phyloP scores from a whole-genome alignment of 805 yeast species.

The Cyberlindnera subsufficiens region DNA sequence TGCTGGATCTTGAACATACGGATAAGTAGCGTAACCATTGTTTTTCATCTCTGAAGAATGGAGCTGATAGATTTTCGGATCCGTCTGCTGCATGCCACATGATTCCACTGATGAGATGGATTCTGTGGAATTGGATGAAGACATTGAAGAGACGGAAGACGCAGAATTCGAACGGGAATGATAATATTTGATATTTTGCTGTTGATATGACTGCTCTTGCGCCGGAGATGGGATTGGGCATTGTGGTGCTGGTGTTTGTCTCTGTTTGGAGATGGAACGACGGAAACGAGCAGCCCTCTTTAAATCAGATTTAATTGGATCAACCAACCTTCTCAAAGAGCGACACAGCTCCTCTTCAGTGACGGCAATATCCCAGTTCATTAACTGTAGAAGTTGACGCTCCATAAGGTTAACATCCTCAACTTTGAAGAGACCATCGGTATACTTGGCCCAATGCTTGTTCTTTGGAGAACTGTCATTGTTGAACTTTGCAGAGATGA shows the following conservation, averaged over 20 bases:
- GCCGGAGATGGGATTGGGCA: slow-evolving; percentile 9
- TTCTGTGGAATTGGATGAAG: slow-evolving; percentile 3
- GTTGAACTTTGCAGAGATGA: slow-evolving; percentile 66
- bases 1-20: background rate
- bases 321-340: slow-evolving; percentile 66
- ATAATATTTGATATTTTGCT: background rate
- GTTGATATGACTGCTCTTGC: background rate
- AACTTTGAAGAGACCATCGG: slow-evolving; percentile 63
- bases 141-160: slow-evolving; percentile 8
- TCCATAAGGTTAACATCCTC: slow-evolving; percentile 79
- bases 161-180: slow-evolving; percentile 5
- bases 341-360: slow-evolving; percentile 59
- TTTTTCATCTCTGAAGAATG: background rate
- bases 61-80: background rate
- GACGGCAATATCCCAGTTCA: slow-evolving; percentile 70
- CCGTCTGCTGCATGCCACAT: background rate
- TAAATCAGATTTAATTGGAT: slow-evolving; percentile 57
- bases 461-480: slow-evolving; percentile 78
- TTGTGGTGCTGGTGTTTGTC: slow-evolving; percentile 3
- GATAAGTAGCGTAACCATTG: background rate
- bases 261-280: slow-evolving; percentile 12
- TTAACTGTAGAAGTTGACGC: slow-evolving; percentile 59
- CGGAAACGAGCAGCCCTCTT: slow-evolving; percentile 24
- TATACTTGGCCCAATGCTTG: slow-evolving; percentile 72
- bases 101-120: slow-evolving; percentile 1